phyloP scores from a whole-genome alignment of 495 filamentous ascomycete genomes.

The Tetracladium setigerum region DNA sequence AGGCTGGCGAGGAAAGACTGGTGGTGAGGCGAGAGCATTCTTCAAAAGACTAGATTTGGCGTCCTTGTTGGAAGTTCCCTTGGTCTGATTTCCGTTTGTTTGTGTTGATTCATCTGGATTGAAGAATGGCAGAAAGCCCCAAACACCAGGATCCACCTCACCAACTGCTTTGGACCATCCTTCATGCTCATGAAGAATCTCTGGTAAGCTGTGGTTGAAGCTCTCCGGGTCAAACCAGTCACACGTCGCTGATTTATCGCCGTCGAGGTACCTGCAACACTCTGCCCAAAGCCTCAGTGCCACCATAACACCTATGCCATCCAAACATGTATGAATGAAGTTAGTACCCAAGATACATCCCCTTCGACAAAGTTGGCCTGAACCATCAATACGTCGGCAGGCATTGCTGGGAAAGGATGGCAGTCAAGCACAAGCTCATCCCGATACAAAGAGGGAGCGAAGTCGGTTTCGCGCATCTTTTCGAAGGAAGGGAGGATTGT shows the following conservation, averaged over 20 bases:
- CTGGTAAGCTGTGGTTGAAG: constrained; percentile 27
- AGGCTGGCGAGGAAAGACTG: constrained; percentile 16
- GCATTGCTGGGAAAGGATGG: constrained; percentile 23
- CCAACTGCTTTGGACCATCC: constrained; percentile 16
- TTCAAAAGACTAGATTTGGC: not conserved
- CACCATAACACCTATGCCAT: constrained; percentile 25
- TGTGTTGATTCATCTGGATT: constrained; percentile 9
- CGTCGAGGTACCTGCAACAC: constrained; percentile 26
- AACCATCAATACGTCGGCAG: constrained; percentile 24
- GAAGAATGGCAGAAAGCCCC: constrained; percentile 19
- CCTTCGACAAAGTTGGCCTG: constrained; percentile 32
- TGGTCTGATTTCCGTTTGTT: not conserved
- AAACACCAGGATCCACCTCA: constrained; percentile 21
- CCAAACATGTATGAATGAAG: constrained; percentile 45
- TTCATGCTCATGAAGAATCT: constrained; percentile 23
- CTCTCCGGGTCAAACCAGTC: constrained; percentile 27
- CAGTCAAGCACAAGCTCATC: constrained; percentile 20
- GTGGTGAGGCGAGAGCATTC: constrained; percentile 1
- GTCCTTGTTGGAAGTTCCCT: not conserved
- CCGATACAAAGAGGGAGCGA: constrained; percentile 19
- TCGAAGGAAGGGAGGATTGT: constrained; percentile 23
- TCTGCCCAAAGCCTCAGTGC: constrained; percentile 28
- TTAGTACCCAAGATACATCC: constrained; percentile 39
- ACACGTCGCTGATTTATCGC: constrained; percentile 24
- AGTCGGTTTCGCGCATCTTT: constrained; percentile 18